A percentile compares a stretch with the other conserved stretches of the same genome.
Conservation (phyloP, 352 stramenopile species). For the Thraustotheca clavata region DNA sequence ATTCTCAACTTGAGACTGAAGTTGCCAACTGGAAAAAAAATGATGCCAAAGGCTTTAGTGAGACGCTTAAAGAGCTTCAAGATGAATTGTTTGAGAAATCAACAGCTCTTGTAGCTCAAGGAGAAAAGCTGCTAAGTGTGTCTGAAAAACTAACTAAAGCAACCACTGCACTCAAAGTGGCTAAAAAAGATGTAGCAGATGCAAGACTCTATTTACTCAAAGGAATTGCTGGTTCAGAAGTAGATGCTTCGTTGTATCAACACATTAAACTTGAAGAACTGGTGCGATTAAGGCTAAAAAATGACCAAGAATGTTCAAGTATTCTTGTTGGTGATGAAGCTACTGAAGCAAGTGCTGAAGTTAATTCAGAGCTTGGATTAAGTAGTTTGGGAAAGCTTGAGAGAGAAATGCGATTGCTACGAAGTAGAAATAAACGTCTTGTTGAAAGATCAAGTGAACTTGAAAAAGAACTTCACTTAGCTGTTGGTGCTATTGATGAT, state of each 20-base stretch:
- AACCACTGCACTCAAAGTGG: conserved; percentile 33
- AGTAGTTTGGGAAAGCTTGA: conserved; percentile 51
- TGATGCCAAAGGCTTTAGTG: conserved; percentile 2
- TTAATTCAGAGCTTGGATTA: conserved; percentile 25
- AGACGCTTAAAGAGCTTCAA: conserved; percentile 33
- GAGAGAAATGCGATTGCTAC: conserved; percentile 53
- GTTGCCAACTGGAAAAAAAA: not conserved
- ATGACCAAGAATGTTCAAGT: conserved; percentile 44
- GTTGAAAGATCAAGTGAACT: conserved; percentile 39
- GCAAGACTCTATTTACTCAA: conserved; percentile 43
- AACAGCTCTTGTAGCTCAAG: conserved; percentile 60
- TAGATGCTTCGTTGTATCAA: conserved; percentile 53
- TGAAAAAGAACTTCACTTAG: conserved; percentile 43
- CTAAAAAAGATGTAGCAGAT: conserved; percentile 43
- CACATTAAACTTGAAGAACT: conserved; percentile 64
- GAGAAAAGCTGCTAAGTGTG: conserved; percentile 54
- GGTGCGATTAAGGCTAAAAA: conserved; percentile 57
- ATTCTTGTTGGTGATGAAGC: conserved; percentile 27
- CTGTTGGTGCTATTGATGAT: conserved; percentile 39
- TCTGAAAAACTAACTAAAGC: conserved; percentile 35
- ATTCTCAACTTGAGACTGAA: not conserved
- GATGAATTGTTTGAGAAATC: conserved; percentile 66
- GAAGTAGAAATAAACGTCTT: conserved; percentile 65
- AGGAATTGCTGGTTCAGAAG: conserved; percentile 38
- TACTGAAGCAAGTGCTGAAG: not conserved